phyloP scores from a whole-genome alignment of 2,329 filamentous ascomycete genomes.

The Diaporthe capsici region DNA sequence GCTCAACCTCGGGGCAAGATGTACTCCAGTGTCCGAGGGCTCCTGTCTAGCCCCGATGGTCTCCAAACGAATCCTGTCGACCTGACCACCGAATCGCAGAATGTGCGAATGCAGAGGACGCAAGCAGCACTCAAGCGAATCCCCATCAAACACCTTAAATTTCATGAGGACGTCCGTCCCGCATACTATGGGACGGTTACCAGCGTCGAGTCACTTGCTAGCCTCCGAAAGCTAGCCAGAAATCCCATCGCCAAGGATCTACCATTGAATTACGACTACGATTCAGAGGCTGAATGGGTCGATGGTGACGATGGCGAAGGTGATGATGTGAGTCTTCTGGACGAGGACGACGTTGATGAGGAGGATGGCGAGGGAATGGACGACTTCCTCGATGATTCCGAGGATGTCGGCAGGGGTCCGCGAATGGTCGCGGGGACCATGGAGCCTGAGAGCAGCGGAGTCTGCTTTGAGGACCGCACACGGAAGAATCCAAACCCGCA shows the following conservation, averaged over 20 bases:
- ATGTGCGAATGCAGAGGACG: conserved; percentile 54
- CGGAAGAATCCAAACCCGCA: conserved; percentile 63
- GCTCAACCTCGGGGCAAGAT: conserved; percentile 59
- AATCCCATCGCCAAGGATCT: conserved; percentile 67
- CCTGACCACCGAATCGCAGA: conserved; percentile 58
- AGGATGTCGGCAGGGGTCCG: conserved; percentile 72
- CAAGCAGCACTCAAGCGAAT: conserved; percentile 63
- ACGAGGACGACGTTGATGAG: conserved; percentile 76
- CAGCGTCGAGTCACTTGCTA: conserved; percentile 65
- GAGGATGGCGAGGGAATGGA: conserved; percentile 90
- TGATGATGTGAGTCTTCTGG: conserved; percentile 69
- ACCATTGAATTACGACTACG: conserved; percentile 84
- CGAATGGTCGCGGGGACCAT: conserved; percentile 77
- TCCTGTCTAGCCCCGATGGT: conserved; percentile 70
- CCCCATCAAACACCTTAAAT: conserved; percentile 74
- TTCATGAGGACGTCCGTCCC: conserved; percentile 76
- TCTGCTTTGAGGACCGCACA: conserved; percentile 82
- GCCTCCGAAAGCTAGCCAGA: conserved; percentile 66
- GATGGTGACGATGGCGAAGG: conserved; percentile 80
- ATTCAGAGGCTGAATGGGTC: conserved; percentile 88
- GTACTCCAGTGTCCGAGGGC: conserved; percentile 69
- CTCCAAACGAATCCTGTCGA: conserved; percentile 49
- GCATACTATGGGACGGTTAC: conserved; percentile 83
- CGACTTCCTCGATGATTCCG: conserved; percentile 89
- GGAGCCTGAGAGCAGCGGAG: conserved; percentile 81